Conservation (phyloP, 495 filamentous ascomycete species). For the Podospora tetraspora region DNA sequence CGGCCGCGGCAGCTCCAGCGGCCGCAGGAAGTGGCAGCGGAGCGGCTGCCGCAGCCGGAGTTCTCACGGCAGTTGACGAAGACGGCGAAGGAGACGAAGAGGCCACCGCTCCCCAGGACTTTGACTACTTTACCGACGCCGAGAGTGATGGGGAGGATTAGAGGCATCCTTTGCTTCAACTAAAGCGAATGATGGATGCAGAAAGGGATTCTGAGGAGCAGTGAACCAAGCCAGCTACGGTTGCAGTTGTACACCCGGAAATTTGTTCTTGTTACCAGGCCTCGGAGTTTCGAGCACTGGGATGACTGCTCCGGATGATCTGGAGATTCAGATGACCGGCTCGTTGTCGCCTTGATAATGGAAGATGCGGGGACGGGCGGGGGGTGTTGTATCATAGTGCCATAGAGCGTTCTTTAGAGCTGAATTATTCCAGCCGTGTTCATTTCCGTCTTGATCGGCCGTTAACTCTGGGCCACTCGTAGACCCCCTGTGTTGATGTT, state of each 20-base stretch:
- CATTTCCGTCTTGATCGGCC: not conserved
- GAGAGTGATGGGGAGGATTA: conserved; percentile 48
- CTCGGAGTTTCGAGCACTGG: no score
- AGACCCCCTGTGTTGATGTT: not conserved
- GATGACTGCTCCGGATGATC: not conserved
- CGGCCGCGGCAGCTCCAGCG: conserved; percentile 13
- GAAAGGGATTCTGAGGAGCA: no score
- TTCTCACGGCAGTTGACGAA: conserved; percentile 78
- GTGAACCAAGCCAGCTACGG: no score
- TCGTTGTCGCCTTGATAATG: no score
- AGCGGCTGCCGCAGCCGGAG: conserved; percentile 70
- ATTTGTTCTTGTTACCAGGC: no score
- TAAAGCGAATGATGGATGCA: no score
- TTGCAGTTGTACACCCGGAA: no score
- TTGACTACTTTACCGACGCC: conserved; percentile 77
- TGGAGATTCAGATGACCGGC: not conserved
- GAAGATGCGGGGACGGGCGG: not conserved
- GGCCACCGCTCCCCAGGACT: conserved; percentile 71
- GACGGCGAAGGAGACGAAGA: conserved; percentile 81
- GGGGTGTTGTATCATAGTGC: not conserved
- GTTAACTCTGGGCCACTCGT: no score
- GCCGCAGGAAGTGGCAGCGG: conserved; percentile 39
- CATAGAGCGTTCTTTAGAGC: not conserved
- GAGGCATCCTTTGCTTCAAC: not conserved
- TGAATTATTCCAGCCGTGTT: not conserved